Base-by-base conservation (phyloP, 129 eudicot species). In the Oenanthe sinensis region DNA sequence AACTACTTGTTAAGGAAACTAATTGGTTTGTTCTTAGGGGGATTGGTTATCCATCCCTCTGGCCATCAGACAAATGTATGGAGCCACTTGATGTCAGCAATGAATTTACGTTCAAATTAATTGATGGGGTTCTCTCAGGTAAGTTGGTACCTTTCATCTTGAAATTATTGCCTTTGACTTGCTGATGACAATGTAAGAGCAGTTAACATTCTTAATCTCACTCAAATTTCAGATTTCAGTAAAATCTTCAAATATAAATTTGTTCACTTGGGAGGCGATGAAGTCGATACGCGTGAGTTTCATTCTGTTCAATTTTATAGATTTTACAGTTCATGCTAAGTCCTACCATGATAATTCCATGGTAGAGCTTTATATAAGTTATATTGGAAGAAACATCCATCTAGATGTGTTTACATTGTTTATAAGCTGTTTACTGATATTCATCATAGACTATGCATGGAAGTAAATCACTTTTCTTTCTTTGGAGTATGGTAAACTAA, bases 51-150 rank as follows among this genome's bases (percentile, higher is more conserved):
- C 97, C 98, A 80, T 63, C 85, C 24, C 44, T 95, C 75, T 95
- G 98, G 97, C 97, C 98, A 60, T 88, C 98, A 77, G 74, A 45
- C 73, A 75, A 79, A 46, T 95, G 98, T 78, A 83, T 33, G 63
- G 88, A 95, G 90, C 98, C 98, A 80, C 98, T 95, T 82, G 98
- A 95, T 86, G 91, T 95, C 85, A 95, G 98, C 89, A 92, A 83
- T 75, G 96, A 87, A 8, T 95, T 88, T 81, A 95, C 98, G 74
- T 95, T 90, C 82, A 84, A 91, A 45, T 77, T 95, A 45, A 95
- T 95, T 81, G 87, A 95, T 49, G 97, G 98, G 54, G 86, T 95
- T 88, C 97, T 95, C 80, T 87, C 93, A 84, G 98, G 98, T 89
- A 70, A 50, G 43, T 52, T 6, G 22, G 11, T 81, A 47, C 62